Evolutionary conservation across 192 early-diverging fungal species (phyloP).

Genomic region (Entomortierella parvispora): DNA sequence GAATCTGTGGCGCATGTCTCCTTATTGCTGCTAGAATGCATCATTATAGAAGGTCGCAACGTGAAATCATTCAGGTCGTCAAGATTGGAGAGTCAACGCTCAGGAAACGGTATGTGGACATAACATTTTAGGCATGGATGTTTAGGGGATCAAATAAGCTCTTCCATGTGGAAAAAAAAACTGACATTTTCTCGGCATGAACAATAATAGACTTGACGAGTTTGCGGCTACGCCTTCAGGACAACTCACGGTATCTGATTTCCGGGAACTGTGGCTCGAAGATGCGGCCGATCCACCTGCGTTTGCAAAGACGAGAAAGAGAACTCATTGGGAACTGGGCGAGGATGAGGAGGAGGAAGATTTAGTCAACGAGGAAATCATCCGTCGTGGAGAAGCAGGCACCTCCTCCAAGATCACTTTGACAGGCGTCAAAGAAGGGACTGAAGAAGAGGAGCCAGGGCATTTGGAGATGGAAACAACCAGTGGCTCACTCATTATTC

Average conservation of each 20-base stretch:
- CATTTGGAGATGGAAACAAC: slow-evolving; percentile 25
- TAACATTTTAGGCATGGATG: too few species aligned
- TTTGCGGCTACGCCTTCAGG: slow-evolving; percentile 84
- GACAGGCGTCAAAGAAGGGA: slow-evolving; percentile 20
- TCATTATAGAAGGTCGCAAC: slow-evolving; percentile 82
- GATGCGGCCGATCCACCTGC: slow-evolving; percentile 85
- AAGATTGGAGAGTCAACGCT: slow-evolving; percentile 92
- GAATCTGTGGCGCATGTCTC: slow-evolving; percentile 94
- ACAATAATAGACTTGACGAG: slow-evolving; percentile 74
- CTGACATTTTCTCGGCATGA: background rate
- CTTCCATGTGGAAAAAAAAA: too few species aligned
- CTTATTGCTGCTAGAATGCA: slow-evolving; percentile 93
- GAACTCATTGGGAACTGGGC: slow-evolving; percentile 51
- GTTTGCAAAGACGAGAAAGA: slow-evolving; percentile 66
- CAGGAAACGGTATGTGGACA: slow-evolving; percentile 66
- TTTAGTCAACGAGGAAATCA: slow-evolving; percentile 40
- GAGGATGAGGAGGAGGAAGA: slow-evolving; percentile 36
- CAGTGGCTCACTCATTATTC: background rate
- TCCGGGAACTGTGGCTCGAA: slow-evolving; percentile 87
- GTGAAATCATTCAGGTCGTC: slow-evolving; percentile 89
- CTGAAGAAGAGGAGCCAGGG: slow-evolving; percentile 7
- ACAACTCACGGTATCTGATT: slow-evolving; percentile 80
- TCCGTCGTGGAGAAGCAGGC: slow-evolving; percentile 23
- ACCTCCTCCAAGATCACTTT: slow-evolving; percentile 25
- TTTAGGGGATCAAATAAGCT: too few species aligned